Percentiles rank a stretch among this genome's conserved stretches.
These are phyloP conservation scores for Vitellaria paradoxa DNA, from an alignment of 179 eudicot species.

Conservation along the genomic window DNA sequence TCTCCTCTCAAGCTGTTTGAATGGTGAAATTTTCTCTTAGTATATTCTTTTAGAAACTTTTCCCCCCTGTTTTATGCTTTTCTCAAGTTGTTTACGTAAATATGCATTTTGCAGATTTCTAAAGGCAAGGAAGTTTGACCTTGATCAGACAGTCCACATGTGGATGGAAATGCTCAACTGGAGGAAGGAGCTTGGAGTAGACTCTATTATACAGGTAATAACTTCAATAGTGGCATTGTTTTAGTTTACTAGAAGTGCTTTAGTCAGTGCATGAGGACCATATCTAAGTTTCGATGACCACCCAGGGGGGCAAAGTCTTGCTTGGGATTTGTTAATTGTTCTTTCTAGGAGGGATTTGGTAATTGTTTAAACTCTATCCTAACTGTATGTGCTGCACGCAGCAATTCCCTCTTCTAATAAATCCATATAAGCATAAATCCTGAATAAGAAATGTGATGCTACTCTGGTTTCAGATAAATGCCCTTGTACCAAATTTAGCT, in stretches of 20 bases:
- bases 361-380: neutral
- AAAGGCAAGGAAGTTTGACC: conserved; percentile 94
- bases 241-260: conserved; percentile 6
- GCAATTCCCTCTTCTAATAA: neutral
- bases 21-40: neutral
- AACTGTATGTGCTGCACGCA: neutral
- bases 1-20: neutral
- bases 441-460: neutral
- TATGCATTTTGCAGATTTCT: conserved; percentile 60
- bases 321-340: conserved; percentile 8
- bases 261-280: neutral
- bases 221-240: conserved; percentile 7
- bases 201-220: conserved; percentile 77
- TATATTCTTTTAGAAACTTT: neutral
- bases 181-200: conserved; percentile 84
- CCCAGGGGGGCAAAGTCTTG: neutral
- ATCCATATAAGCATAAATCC: neutral
- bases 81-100: conserved; percentile 1
- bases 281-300: neutral
- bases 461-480: neutral
- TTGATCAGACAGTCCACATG: conserved; percentile 78
- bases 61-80: neutral
- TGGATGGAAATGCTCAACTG: conserved; percentile 98
- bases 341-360: too few relatives aligned
- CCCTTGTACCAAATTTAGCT: neutral